phyloP scores from a whole-genome alignment of 2,329 filamentous ascomycete species.

The Aspergillus chevalieri region DNA sequence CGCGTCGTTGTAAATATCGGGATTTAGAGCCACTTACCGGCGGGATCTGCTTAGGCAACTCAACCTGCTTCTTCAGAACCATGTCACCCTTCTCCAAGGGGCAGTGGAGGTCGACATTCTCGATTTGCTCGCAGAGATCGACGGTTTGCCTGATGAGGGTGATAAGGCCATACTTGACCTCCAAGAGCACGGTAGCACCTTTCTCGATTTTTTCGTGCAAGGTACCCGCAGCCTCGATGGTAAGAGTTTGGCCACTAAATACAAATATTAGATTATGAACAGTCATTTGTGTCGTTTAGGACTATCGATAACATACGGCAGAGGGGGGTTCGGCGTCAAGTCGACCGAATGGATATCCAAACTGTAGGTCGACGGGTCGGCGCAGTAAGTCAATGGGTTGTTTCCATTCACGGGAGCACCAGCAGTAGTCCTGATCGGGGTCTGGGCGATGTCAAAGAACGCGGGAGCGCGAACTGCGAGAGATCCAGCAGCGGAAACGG shows the following conservation, averaged over 20 bases:
- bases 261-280: conserved; percentile 5
- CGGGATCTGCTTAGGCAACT: conserved; percentile 80
- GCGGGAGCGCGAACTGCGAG: conserved; percentile 35
- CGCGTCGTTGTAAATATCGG: neutral
- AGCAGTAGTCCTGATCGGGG: conserved; percentile 45
- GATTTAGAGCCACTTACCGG: conserved; percentile 56
- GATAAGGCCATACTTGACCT: conserved; percentile 93
- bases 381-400: conserved; percentile 78
- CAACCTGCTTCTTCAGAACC: conserved; percentile 70
- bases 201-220: conserved; percentile 66
- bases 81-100: conserved; percentile 76
- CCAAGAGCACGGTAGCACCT: conserved; percentile 73
- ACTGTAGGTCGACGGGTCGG: conserved; percentile 62
- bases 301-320: conserved; percentile 57
- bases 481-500: conserved; percentile 32
- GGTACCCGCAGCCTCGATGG: conserved; percentile 72
- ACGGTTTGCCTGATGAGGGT: conserved; percentile 73
- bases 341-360: conserved; percentile 74
- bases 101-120: conserved; percentile 82
- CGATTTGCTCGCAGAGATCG: conserved; percentile 83
- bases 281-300: neutral
- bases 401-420: conserved; percentile 69
- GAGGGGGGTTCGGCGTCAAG: conserved; percentile 76
- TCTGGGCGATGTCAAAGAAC: conserved; percentile 47
- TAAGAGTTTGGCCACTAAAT: conserved; percentile 66